Percentiles rank a stretch among this genome's conserved stretches.
Conservation (phyloP, 1,284 basidiomycete species). For the Paramarasmius palmivorus region DNA sequence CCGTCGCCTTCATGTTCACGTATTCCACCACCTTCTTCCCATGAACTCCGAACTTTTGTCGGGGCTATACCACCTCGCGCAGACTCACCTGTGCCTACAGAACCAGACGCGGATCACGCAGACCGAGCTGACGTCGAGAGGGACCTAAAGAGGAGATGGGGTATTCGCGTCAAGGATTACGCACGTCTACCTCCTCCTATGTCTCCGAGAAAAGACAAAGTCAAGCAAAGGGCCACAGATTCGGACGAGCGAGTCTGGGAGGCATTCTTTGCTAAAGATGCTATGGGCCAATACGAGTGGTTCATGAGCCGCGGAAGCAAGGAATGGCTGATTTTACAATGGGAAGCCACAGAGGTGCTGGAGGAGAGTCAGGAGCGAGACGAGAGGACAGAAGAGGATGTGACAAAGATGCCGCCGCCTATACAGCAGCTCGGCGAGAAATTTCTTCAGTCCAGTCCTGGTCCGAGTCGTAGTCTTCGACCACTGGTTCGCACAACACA, state of each 20-base stretch:
- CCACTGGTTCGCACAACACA: no score
- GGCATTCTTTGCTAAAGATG: slow-evolving; percentile 4
- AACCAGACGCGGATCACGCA: slow-evolving; percentile 1
- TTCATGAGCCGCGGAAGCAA: not conserved
- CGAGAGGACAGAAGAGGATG: not conserved
- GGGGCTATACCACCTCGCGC: not conserved
- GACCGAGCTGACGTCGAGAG: not conserved
- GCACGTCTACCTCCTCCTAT: not conserved
- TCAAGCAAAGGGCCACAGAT: not conserved
- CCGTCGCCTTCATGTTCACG: not conserved
- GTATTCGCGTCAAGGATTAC: slow-evolving; percentile 1
- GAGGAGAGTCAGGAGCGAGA: not conserved
- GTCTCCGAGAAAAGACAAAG: not conserved
- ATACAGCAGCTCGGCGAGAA: no score
- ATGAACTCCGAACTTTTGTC: not conserved
- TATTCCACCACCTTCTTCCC: not conserved
- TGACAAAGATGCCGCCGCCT: not conserved
- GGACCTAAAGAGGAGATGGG: not conserved
- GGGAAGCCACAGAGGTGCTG: slow-evolving; percentile 2
- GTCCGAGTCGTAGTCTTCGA: not conserved
- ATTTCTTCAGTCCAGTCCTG: not conserved
- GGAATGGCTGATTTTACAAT: not conserved
- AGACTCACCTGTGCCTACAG: not conserved
- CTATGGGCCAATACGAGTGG: slow-evolving; percentile 2
- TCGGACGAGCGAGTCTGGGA: no score